Evolutionary conservation across 2,329 filamentous ascomycete species (phyloP).

Genomic region (Mariannaea elegans): DNA sequence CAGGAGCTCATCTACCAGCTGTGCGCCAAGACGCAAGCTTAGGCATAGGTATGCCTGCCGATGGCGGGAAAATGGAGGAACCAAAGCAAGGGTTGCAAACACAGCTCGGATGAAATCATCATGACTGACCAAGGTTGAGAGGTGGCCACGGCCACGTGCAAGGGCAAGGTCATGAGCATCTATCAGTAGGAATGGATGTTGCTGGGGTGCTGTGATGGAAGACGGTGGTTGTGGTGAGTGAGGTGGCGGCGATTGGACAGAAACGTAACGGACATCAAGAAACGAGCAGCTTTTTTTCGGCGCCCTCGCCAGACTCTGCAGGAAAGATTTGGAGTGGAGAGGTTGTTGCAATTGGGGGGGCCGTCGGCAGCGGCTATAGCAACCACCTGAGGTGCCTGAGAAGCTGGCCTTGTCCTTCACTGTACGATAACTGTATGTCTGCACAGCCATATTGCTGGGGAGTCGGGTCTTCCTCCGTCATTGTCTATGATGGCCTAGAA

Average conservation of each 20-base stretch:
- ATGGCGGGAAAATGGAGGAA: slow-evolving; percentile 9
- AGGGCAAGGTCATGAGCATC: not conserved
- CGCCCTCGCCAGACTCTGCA: no score
- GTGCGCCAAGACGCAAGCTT: slow-evolving; percentile 24
- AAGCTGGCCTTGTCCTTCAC: not conserved
- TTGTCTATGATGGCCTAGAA: not conserved
- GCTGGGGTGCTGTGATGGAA: not conserved
- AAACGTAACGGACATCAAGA: slow-evolving; percentile 21
- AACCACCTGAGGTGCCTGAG: no score
- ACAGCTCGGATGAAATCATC: slow-evolving; percentile 22
- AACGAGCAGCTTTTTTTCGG: slow-evolving; percentile 12
- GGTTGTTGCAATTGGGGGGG: no score
- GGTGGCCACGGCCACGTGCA: slow-evolving; percentile 1
- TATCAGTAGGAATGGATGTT: not conserved
- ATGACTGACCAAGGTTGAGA: slow-evolving; percentile 22
- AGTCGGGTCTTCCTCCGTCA: not conserved
- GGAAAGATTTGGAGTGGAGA: no score
- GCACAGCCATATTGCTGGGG: not conserved
- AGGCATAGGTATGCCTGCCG: slow-evolving; percentile 2
- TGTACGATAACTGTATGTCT: not conserved
- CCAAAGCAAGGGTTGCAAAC: slow-evolving; percentile 17
- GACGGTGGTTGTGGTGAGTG: slow-evolving; percentile 24
- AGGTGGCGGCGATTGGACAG: slow-evolving; percentile 33
- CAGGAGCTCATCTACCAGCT: slow-evolving; percentile 24
- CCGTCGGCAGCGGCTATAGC: no score